These are phyloP conservation scores for Hyaloperonospora brassicae DNA, from an alignment of 352 stramenopile genomes.

Conservation along the genomic window DNA sequence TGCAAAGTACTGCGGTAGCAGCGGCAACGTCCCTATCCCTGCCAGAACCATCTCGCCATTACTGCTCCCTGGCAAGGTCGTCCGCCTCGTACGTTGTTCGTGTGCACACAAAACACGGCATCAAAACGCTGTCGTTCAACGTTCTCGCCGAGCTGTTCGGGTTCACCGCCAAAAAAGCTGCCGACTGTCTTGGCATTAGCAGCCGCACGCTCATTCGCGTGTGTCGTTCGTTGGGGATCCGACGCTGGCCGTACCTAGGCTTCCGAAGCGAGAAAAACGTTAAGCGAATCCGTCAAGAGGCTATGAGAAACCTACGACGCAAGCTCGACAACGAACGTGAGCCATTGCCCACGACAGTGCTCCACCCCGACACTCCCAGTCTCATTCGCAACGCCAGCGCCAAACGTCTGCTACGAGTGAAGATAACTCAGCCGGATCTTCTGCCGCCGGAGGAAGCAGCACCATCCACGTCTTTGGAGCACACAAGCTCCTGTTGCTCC, in stretches of 20 bases:
- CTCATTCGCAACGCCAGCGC: slow-evolving; percentile 52
- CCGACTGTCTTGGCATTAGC: slow-evolving; percentile 66
- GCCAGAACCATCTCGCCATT: slow-evolving; percentile 10
- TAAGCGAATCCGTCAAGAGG: slow-evolving; percentile 65
- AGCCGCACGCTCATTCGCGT: slow-evolving; percentile 72
- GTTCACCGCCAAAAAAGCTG: slow-evolving; percentile 66
- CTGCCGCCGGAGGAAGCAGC: slow-evolving; percentile 8
- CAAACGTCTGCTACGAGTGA: slow-evolving; percentile 64
- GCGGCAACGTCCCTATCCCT: slow-evolving; percentile 11
- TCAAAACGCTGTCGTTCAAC: slow-evolving; percentile 76
- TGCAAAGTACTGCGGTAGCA: slow-evolving; percentile 16
- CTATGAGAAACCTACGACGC: slow-evolving; percentile 65
- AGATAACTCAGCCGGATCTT: slow-evolving; percentile 30
- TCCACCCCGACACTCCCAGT: slow-evolving; percentile 38
- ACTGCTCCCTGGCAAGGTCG: slow-evolving; percentile 31
- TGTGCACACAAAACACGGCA: slow-evolving; percentile 55
- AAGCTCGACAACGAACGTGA: slow-evolving; percentile 51
- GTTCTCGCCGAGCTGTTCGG: slow-evolving; percentile 60
- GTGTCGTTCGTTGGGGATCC: slow-evolving; percentile 66
- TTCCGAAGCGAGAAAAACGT: slow-evolving; percentile 79
- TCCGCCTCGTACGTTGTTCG: slow-evolving; percentile 54
- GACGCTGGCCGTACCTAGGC: slow-evolving; percentile 68
- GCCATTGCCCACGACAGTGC: slow-evolving; percentile 25
- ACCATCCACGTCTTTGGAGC: slow-evolving; percentile 10
- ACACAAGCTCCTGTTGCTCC: slow-evolving; percentile 17